Percentiles rank a stretch among this genome's conserved stretches.
phyloP scores from a whole-genome alignment of 345 rosid genomes.

The Citrus maxima region DNA sequence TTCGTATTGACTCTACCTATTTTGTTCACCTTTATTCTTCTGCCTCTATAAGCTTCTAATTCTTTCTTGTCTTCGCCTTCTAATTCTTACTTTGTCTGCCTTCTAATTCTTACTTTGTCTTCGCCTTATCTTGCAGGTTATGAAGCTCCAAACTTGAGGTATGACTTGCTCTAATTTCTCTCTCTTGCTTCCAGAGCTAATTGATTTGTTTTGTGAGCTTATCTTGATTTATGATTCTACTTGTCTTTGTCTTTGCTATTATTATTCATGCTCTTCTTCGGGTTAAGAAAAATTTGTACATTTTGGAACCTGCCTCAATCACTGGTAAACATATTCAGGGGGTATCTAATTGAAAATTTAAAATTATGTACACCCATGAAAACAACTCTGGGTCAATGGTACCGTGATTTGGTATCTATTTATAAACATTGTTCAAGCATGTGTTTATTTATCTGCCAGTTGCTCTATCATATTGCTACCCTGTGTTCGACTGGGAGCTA shows the following conservation, averaged over 20 bases:
- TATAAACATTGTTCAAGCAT: background rate
- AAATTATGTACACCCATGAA: background rate
- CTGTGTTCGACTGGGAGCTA: background rate
- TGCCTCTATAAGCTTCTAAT: background rate
- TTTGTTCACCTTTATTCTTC: background rate
- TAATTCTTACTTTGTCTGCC: conserved; percentile 10
- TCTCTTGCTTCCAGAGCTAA: no score
- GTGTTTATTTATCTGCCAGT: background rate
- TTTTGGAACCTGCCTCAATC: background rate
- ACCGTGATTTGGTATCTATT: background rate
- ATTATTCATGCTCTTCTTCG: no score
- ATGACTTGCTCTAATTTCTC: background rate
- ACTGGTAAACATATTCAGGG: background rate
- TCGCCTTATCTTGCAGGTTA: conserved; percentile 49
- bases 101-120: conserved; percentile 4
- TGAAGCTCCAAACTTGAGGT: conserved; percentile 88
- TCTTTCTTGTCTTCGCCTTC: conserved; percentile 6
- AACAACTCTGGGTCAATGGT: no score
- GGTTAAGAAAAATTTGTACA: background rate
- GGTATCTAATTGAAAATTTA: background rate
- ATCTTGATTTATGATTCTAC: background rate
- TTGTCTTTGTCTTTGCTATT: background rate
- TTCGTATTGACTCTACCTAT: background rate
- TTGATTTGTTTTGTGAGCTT: background rate
- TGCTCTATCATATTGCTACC: background rate